Base-by-base conservation (phyloP, 345 rosid species). In the Carallia brachiata region DNA sequence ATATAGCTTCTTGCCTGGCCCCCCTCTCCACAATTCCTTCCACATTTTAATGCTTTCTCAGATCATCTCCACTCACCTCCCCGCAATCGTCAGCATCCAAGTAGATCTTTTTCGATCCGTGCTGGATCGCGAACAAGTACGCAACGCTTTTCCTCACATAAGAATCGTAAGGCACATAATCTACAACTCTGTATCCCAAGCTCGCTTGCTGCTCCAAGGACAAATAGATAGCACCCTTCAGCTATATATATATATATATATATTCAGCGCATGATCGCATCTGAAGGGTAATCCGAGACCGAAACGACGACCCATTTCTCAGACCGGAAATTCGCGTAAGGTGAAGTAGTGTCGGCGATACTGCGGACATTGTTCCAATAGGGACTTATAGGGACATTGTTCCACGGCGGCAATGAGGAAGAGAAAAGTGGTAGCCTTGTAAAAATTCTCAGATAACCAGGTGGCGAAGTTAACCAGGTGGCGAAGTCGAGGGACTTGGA, bases 71-170 rank as follows among this genome's bases (percentile, higher is more conserved):
- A 57, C 92, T 87, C 68, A 95, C 92, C 77, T 92, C 92, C 12
- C 90, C 97, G 5, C 97, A 90, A 82, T 92, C 97, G 73, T 95
- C 99, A 2, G 90, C 86, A 62, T 95, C 99, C 6, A 89, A 92
- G 23, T 23, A 23, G 78, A 95, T 92, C 83, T 88, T 92, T 82
- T 89, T 92, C 0, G 96, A 98, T 52, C 98, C 99, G 12, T 95
- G 97, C 67, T 95, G 99, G 67, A 95, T 88, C 3, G 99, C 99
- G 36, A 92, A 95, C 82, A 95, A 80, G 70, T 95, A 95, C 66
- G 97, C 99, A 2, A 89, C 90, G 66, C 74, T 90, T 73, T 95
- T 95, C 80, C 98, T 79, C 59, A 95, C 89, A 62, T 78, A 88
- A n/a, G 98, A 90, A 76, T 86, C 89, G 63, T 85, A 92, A 27